A percentile compares a stretch with the other conserved stretches of the same genome.
These are phyloP conservation scores for Sugiyamaella paludigena DNA, from an alignment of 1,139 yeast genomes.

Conservation along the genomic window DNA sequence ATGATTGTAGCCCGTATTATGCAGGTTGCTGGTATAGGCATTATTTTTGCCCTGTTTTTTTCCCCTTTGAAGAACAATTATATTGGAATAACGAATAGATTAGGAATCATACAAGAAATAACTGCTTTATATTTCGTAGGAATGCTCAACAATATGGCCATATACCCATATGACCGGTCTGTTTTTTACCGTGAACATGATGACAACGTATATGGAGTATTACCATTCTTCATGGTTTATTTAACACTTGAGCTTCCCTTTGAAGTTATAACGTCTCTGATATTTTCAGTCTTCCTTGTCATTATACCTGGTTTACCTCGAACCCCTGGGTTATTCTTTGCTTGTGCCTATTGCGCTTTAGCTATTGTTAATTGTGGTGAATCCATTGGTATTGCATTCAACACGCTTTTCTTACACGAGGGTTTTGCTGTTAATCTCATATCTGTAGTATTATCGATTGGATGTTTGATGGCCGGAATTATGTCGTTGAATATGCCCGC, in stretches of 20 bases:
- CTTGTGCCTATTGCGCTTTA: constrained; percentile 55
- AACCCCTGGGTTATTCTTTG: constrained; percentile 63
- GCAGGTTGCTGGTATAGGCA: constrained; percentile 63
- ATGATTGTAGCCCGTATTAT: constrained; percentile 64
- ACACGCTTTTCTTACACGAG: constrained; percentile 68
- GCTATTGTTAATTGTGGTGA: constrained; percentile 73
- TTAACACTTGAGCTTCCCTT: constrained; percentile 70
- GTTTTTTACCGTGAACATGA: constrained; percentile 75
- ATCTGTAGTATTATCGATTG: constrained; percentile 60
- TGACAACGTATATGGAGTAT: constrained; percentile 68
- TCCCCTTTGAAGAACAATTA: constrained; percentile 62
- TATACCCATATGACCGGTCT: constrained; percentile 71
- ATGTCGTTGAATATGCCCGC: constrained; percentile 73
- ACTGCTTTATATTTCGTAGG: constrained; percentile 76
- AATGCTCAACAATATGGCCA: constrained; percentile 69
- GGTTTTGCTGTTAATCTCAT: constrained; percentile 78
- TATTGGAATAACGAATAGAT: constrained; percentile 61
- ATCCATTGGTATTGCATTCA: constrained; percentile 74
- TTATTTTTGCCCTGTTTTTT: constrained; percentile 65
- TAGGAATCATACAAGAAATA: constrained; percentile 75
- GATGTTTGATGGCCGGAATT: constrained; percentile 83
- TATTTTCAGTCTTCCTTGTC: constrained; percentile 61
- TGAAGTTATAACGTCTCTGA: constrained; percentile 57
- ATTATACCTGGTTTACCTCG: constrained; percentile 75
- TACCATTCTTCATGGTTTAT: constrained; percentile 65